Base-by-base conservation (phyloP, 768 basidiomycete species). In the Phanerochaete carnosa region DNA sequence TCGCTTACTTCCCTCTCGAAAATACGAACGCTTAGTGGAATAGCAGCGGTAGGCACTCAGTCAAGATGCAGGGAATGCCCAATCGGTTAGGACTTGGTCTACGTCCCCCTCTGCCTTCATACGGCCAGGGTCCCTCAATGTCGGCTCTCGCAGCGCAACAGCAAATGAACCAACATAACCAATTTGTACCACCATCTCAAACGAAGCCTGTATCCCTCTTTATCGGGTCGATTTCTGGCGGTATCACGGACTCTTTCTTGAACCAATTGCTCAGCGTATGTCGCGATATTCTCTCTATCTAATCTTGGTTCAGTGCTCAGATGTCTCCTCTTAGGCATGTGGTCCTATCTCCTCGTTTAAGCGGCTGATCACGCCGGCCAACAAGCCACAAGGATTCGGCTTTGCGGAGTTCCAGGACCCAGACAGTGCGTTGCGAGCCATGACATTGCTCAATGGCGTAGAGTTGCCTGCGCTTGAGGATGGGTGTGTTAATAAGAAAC, bases 351-450 rank as follows among this genome's bases (percentile, higher is more conserved):
- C 87, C 61, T 93, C 92, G 0, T 92, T 99, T 77, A 98, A 95
- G 67, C 88, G 95, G 16, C 86, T 95, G 25, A 91, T 92, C 49
- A 95, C 94, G 1, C 92, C 94, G 26, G 88, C 91, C 19, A 93
- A 95, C 69, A 93, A 95, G 73, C 91, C 95, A 6, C 92, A 95
- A 77, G 94, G 94, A 2, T 98, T 98, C 70, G 97, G 95, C 11
- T 99, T 98, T 74, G 96, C 94, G 52, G 92, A 96, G 72, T 98
- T 85, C 70, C 92, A 95, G 71, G 95, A 95, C 57, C 93, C 96
- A 15, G 92, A 95, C 71, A 87, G 89, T 62, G 95, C 97, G 3
- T 75, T 95, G 62, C 82, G 95, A 62, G 92, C 87, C 45, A 74
- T 90, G 65, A 74, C 77, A 32, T 78, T 90, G 61, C 75, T 92